phyloP scores from a whole-genome alignment of 176 grass and related monocot species.

The Musa itinerans region DNA sequence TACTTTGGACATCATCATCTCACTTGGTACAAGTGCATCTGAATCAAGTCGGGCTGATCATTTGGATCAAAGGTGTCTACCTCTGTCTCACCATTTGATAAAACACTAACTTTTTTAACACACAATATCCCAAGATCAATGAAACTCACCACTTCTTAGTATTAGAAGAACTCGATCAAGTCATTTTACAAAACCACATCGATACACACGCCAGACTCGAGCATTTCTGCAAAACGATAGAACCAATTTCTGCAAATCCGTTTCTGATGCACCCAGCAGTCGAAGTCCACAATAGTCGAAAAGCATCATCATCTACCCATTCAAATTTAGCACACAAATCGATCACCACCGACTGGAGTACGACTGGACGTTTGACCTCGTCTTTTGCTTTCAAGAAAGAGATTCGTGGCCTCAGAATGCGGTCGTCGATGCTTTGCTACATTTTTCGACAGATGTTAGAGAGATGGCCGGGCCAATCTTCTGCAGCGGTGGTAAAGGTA shows the following conservation, averaged over 20 bases:
- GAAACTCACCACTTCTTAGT: slow-evolving; percentile 39
- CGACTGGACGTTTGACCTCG: background rate
- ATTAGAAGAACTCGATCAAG: slow-evolving; percentile 49
- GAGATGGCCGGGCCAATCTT: too few relatives aligned
- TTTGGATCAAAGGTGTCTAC: slow-evolving; percentile 28
- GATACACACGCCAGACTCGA: slow-evolving; percentile 29
- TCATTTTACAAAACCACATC: slow-evolving; percentile 33
- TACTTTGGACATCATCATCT: too few relatives aligned
- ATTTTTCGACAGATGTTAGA: background rate
- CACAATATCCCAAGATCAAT: slow-evolving; percentile 47
- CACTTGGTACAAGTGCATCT: too few relatives aligned
- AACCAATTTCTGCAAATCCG: slow-evolving; percentile 2
- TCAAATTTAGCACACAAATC: background rate
- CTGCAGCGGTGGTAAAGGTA: too few relatives aligned
- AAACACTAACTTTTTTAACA: slow-evolving; percentile 25
- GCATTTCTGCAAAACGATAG: slow-evolving; percentile 35
- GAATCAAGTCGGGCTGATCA: slow-evolving; percentile 17
- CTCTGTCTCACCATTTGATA: slow-evolving; percentile 29
- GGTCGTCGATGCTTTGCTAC: background rate
- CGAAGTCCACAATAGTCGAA: slow-evolving; percentile 39
- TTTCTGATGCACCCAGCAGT: slow-evolving; percentile 37
- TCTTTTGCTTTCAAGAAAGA: background rate
- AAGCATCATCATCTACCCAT: slow-evolving; percentile 1
- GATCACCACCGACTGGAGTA: slow-evolving; percentile 1
- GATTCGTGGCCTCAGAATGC: background rate